phyloP scores from a whole-genome alignment of 441 rosid genomes.

The Adansonia gregorii region DNA sequence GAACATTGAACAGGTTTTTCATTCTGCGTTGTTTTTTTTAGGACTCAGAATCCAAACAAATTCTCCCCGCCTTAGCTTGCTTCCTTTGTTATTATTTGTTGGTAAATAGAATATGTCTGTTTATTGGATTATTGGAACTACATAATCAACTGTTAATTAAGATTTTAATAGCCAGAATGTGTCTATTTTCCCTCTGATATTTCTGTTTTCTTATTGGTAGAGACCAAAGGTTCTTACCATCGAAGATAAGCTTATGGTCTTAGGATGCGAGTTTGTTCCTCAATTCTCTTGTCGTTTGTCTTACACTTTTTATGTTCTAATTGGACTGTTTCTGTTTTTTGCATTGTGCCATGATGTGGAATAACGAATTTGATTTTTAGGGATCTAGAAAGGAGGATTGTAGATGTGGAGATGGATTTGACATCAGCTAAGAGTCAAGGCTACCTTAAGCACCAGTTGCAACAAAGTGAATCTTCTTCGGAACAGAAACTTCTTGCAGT shows the following conservation, averaged over 20 bases:
- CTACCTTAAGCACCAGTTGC: slow-evolving; percentile 58
- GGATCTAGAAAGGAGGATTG: slow-evolving; percentile 86
- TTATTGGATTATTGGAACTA: slow-evolving; percentile 8
- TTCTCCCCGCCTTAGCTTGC: background rate
- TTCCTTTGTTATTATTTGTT: slow-evolving; percentile 2
- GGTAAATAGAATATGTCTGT: background rate
- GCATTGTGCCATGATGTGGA: slow-evolving; percentile 16
- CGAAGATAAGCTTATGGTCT: slow-evolving; percentile 79
- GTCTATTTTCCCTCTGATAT: slow-evolving; percentile 19
- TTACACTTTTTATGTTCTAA: background rate
- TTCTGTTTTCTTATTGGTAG: slow-evolving; percentile 45
- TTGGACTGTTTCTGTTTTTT: slow-evolving; percentile 12
- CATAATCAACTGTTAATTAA: background rate
- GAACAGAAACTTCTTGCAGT: slow-evolving; percentile 72
- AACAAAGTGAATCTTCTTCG: slow-evolving; percentile 49
- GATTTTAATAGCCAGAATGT: background rate
- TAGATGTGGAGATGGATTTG: slow-evolving; percentile 91
- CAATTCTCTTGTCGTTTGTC: slow-evolving; percentile 12
- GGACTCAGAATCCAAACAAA: background rate
- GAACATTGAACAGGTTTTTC: slow-evolving; percentile 75
- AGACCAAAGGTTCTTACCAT: slow-evolving; percentile 91
- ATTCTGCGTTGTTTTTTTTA: background rate
- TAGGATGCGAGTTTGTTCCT: slow-evolving; percentile 88
- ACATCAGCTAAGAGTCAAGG: slow-evolving; percentile 91
- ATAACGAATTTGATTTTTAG: slow-evolving; percentile 38